phyloP scores from a whole-genome alignment of 805 yeast genomes.

The Candida mattraensis region DNA sequence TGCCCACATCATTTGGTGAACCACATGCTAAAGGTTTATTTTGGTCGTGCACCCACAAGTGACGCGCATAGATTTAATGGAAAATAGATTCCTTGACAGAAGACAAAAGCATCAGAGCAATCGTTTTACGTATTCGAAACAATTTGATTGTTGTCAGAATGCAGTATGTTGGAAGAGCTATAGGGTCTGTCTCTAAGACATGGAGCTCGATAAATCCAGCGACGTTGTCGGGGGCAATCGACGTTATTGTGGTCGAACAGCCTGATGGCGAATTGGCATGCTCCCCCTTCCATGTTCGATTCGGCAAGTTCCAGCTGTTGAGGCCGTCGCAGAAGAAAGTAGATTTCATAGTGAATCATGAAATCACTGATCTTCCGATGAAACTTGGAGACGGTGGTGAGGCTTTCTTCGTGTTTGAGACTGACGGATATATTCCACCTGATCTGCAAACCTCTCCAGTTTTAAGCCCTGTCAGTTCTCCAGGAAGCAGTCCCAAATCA shows the following conservation, averaged over 20 bases:
- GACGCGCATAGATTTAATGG: too few relatives aligned
- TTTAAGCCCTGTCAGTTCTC: slow-evolving; percentile 64
- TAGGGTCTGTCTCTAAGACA: slow-evolving; percentile 92
- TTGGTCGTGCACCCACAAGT: too few relatives aligned
- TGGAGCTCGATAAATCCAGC: slow-evolving; percentile 98
- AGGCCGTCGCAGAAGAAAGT: slow-evolving; percentile 96
- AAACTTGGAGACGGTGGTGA: slow-evolving; percentile 97
- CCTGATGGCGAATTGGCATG: slow-evolving; percentile 72
- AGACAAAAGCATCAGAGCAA: too few relatives aligned
- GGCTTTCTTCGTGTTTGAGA: slow-evolving; percentile 94
- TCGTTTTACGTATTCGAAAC: neutral
- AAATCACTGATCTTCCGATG: slow-evolving; percentile 84
- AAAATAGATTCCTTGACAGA: too few relatives aligned
- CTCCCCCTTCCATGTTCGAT: slow-evolving; percentile 95
- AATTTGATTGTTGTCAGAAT: slow-evolving; percentile 39
- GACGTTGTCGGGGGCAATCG: slow-evolving; percentile 95
- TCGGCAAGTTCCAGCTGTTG: slow-evolving; percentile 89
- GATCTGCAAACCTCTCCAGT: slow-evolving; percentile 87
- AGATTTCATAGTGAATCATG: slow-evolving; percentile 82
- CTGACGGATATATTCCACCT: slow-evolving; percentile 69
- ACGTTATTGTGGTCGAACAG: slow-evolving; percentile 91
- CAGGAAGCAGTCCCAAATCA: slow-evolving; percentile 37
- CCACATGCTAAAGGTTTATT: too few relatives aligned
- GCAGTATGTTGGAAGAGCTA: slow-evolving; percentile 97
- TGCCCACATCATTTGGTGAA: too few relatives aligned